Conservation (phyloP, 164 flowering plant species). For the Taxillus chinensis region DNA sequence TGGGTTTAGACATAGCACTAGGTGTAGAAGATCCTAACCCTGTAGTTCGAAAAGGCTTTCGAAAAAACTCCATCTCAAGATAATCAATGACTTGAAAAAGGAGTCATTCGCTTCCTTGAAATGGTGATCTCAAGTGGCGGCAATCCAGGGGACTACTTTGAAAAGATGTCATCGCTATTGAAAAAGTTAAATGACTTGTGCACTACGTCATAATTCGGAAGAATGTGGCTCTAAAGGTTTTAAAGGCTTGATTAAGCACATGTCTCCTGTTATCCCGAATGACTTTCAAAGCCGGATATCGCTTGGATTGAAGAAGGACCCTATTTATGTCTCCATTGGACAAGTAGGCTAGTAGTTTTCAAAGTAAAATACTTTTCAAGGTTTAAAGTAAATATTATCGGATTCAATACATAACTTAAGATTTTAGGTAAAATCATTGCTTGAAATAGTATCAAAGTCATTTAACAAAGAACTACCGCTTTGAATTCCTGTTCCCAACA, state of each 20-base stretch:
- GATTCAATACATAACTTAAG: no score
- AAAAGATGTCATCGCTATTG: no score
- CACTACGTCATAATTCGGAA: constrained; percentile 36
- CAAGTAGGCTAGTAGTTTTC: constrained; percentile 50
- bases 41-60: constrained; percentile 42
- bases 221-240: constrained; percentile 35
- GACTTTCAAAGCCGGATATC: constrained; percentile 93
- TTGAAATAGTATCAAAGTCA: no score
- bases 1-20: constrained; percentile 46
- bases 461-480: no score
- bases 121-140: constrained; percentile 45
- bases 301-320: constrained; percentile 91
- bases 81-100: constrained; percentile 57
- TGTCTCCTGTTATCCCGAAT: constrained; percentile 89
- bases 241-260: constrained; percentile 40
- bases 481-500: no score
- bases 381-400: no score
- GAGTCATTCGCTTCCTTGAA: constrained; percentile 70
- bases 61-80: constrained; percentile 61
- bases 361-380: no score
- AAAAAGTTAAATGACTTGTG: constrained; percentile 58
- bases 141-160: constrained; percentile 42
- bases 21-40: constrained; percentile 44
- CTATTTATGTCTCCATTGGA: constrained; percentile 90
- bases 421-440: no score